Evolutionary conservation across 129 eudicot genomes (phyloP), one percentile per base, ranked within the genome.

Genomic region (Arctium lappa): DNA sequence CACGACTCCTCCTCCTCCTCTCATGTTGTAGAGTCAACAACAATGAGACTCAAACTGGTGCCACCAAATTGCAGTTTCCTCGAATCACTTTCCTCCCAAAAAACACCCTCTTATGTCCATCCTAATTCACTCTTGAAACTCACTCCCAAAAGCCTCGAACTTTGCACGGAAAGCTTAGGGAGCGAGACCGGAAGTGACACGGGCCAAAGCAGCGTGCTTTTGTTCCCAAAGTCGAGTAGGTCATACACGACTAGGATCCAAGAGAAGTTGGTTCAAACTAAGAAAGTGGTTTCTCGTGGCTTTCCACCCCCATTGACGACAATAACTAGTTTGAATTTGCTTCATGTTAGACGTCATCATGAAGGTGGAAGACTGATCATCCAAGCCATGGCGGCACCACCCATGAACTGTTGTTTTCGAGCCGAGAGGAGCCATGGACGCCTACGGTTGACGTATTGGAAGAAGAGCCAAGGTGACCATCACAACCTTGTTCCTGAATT

Each of bases 271-370:
- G 34, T 5, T 37, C 68, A 40, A 31, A 60, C 76, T 29, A 73
- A 81, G 82, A 39, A 86, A 78, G 70, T 36, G 30, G 76, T 8
- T 56, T 34, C 81, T 8, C 85, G 76, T 0, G 84, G 76, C 38
- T 86, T 87, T 82, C 97, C 97, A 18, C 97, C 94, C 72, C 97
- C 94, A 3, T 89, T 92, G 85, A 87, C 92, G 15, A 76, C 90
- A 0, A 85, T 87, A 18, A 81, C 86, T 32, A 86, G 91, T 18
- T 72, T 85, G 37, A 88, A 76, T 79, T 72, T 89, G 8, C 42
- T 92, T 42, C 90, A 88, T 16, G 73, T 90, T 37, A 50, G 77
- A 18, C 79, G 84, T 7, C 85, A 77, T 74, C 77, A 90, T 0
- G 91, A 90, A 72, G 85, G 80, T 0, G 97, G 97, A 2, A 76